Percentiles rank a stretch among this genome's conserved stretches.
phyloP scores from a whole-genome alignment of 192 early-diverging fungal genomes.

The Rhizophagus prolifer region DNA sequence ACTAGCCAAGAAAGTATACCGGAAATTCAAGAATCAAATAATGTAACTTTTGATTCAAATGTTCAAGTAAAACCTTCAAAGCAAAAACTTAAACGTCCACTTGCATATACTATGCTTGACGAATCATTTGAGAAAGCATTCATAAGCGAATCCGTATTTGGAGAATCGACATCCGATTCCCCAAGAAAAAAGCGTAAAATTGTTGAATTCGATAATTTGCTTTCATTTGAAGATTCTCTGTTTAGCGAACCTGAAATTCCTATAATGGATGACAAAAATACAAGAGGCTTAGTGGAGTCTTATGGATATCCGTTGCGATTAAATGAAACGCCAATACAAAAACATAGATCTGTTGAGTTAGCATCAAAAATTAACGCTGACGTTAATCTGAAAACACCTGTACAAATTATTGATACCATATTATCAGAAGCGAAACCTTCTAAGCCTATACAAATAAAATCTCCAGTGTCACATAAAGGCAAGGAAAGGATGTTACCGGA shows the following conservation, averaged over 20 bases:
- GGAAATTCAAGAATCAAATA: background rate
- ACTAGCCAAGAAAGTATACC: background rate
- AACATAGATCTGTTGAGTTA: background rate
- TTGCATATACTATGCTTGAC: background rate
- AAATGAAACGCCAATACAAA: background rate
- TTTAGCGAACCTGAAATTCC: background rate
- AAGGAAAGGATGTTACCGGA: slow-evolving; percentile 11
- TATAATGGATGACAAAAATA: background rate
- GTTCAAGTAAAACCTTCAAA: background rate
- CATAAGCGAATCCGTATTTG: background rate
- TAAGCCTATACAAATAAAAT: background rate
- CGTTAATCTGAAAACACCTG: background rate
- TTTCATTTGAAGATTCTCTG: background rate
- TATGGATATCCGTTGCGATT: background rate
- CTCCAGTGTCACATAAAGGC: background rate
- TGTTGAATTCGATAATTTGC: background rate
- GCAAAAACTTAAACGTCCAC: slow-evolving; percentile 1
- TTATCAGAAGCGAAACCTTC: background rate
- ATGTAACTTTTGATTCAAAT: background rate
- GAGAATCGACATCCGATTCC: background rate
- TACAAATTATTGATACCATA: background rate
- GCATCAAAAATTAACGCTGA: background rate
- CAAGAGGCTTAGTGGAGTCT: background rate
- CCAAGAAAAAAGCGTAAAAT: slow-evolving; percentile 13
- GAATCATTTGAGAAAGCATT: background rate